Base-by-base conservation (phyloP, 2,329 filamentous ascomycete species). In the Nectriaceae sp. region DNA sequence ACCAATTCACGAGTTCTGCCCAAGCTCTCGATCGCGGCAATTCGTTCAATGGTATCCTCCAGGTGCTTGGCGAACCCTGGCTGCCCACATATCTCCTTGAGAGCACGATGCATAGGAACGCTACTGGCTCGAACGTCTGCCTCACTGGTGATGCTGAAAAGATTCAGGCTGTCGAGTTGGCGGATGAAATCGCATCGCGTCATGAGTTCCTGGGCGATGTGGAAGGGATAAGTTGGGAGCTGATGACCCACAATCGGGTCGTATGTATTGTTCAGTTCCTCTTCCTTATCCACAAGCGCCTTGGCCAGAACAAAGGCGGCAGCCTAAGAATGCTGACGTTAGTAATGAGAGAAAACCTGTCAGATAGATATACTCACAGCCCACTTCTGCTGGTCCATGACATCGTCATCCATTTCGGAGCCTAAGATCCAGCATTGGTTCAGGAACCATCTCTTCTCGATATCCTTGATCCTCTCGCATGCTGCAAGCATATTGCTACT, bases 361-460 rank as follows among this genome's bases (percentile, higher is more conserved):
- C 20, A 16, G 20, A 24, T 3, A 31, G 35, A 13, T 49, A 33
- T 24, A 81, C 85, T 72, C 75, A 90, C 88, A 39, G 92, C 90
- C 77, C 90, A 97, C 69, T 97, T 97, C 66, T 97, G 91, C 69
- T 97, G 89, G 64, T 97, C 90, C 87, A 97, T 97, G 59, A 97
- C 94, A 65, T 99, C 94, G 70, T 97, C 94, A 60, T 97, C 94
- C 87, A 89, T 88, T 53, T 87, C 84, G 43, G 72, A 73, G 11
- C 87, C 87, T 3, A 90, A 76, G 50, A 89, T 87, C 78, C 85
- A 88, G 70, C 86, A 89, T 64, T 87, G 84, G 69, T 88, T 89
- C 8, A 89, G 73, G 56, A 90, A 87, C 85, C 87, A 90, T n/a
- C 79, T 84, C 71, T 87, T 88, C 65, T 90, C 87, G 40, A 77